phyloP scores from a whole-genome alignment of 768 basidiomycete genomes.

The Boletus rubescentipes region DNA sequence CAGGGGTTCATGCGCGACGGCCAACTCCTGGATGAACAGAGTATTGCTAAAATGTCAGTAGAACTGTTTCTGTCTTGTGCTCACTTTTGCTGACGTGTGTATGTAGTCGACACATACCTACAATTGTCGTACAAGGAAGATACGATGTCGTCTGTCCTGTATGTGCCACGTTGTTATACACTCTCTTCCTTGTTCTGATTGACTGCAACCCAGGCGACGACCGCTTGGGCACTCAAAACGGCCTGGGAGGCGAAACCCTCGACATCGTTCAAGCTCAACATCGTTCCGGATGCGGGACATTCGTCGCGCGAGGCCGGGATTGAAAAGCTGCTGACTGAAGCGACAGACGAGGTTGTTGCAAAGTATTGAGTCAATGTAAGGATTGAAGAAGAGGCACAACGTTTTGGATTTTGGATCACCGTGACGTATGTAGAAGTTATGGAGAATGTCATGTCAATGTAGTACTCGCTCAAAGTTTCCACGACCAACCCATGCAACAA shows the following conservation, averaged over 20 bases:
- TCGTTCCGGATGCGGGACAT: constrained; percentile 88
- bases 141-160: constrained; percentile 91
- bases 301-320: constrained; percentile 75
- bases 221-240: constrained; percentile 80
- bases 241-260: constrained; percentile 72
- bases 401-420: too few relatives aligned
- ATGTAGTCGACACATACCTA: constrained; percentile 83
- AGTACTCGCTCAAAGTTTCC: not conserved
- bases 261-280: constrained; percentile 41
- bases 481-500: not conserved
- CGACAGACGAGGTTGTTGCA: constrained; percentile 28
- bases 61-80: not conserved
- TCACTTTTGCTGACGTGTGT: constrained; percentile 4
- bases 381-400: too few relatives aligned
- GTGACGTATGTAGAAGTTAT: not conserved
- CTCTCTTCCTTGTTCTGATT: not conserved
- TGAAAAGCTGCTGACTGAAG: constrained; percentile 69
- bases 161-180: constrained; percentile 22
- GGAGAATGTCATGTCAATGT: not conserved
- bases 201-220: constrained; percentile 56
- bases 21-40: constrained; percentile 78
- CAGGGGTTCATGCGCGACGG: constrained; percentile 88
- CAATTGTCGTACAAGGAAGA: constrained; percentile 78
- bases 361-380: constrained; percentile 16
- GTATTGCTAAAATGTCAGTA: constrained; percentile 83